phyloP scores from a whole-genome alignment of 495 filamentous ascomycete species.

The Aspergillus steynii region DNA sequence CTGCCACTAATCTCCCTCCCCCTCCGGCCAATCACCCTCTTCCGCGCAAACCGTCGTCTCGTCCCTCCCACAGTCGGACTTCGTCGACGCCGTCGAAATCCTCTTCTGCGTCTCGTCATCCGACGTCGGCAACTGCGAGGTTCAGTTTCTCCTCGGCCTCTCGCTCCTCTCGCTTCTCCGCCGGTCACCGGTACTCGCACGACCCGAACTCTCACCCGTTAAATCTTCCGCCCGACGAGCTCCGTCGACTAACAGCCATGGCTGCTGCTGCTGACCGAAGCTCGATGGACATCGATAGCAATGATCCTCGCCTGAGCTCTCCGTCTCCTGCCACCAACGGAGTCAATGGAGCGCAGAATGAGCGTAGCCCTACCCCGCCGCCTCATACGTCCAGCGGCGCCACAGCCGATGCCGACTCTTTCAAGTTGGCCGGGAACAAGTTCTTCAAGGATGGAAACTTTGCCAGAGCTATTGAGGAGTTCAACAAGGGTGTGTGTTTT shows the following conservation, averaged over 20 bases:
- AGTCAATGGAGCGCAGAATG: conserved; percentile 49
- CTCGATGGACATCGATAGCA: conserved; percentile 82
- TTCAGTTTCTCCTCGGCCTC: conserved; percentile 8
- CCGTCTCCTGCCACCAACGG: conserved; percentile 49
- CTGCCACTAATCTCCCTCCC: conserved; percentile 18
- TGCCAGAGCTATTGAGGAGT: conserved; percentile 80
- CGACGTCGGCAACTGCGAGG: conserved; percentile 3
- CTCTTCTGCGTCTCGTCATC: conserved; percentile 18
- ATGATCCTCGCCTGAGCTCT: conserved; percentile 32
- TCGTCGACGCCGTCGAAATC: conserved; percentile 26
- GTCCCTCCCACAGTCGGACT: conserved; percentile 21
- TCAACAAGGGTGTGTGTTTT: conserved; percentile 76
- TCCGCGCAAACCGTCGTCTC: conserved; percentile 23
- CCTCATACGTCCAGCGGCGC: conserved; percentile 68
- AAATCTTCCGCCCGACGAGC: conserved; percentile 84
- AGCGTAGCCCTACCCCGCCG: conserved; percentile 71
- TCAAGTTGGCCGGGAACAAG: conserved; percentile 91
- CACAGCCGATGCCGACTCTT: conserved; percentile 75
- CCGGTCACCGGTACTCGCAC: conserved; percentile 47
- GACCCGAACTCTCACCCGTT: conserved; percentile 77
- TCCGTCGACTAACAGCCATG: conserved; percentile 71
- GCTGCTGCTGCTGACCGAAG: conserved; percentile 63
- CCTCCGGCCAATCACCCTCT: conserved; percentile 16
- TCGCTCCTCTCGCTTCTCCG: conserved; percentile 16
- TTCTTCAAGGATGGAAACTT: conserved; percentile 94